phyloP scores from a whole-genome alignment of 163 green algal species.

The Trebouxiophyceae sp. region DNA sequence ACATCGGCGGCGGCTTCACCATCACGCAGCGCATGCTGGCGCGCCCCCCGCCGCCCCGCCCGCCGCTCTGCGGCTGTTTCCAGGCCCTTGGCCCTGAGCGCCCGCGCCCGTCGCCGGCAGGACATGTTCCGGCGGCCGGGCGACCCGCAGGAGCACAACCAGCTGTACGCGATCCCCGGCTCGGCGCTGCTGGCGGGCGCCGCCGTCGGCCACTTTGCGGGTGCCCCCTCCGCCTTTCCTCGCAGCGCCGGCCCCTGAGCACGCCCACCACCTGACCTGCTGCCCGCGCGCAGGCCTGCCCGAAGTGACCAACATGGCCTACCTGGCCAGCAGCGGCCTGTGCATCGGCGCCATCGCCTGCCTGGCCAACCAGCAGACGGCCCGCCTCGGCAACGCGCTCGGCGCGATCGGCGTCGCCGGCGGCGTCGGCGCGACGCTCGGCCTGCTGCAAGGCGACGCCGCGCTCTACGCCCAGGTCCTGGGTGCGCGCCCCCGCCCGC shows the following conservation, averaged over 20 bases:
- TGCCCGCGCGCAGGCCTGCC: conserved; percentile 20
- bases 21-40: conserved; percentile 79
- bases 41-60: too few species aligned
- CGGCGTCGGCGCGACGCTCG: conserved; percentile 62
- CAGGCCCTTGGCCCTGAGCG: too few species aligned
- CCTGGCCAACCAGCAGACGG: conserved; percentile 67
- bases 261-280: neutral
- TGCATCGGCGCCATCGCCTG: conserved; percentile 78
- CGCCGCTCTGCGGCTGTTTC: too few species aligned
- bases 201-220: conserved; percentile 23
- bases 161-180: conserved; percentile 63
- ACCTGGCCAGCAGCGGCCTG: conserved; percentile 46
- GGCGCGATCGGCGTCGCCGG: conserved; percentile 67
- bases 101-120: too few species aligned
- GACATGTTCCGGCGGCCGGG: conserved; percentile 30
- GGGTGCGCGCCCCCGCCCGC: too few species aligned
- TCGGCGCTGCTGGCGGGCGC: conserved; percentile 38
- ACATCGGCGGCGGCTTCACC: conserved; percentile 79
- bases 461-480: conserved; percentile 24
- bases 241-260: too few species aligned
- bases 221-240: too few species aligned
- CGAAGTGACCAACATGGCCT: conserved; percentile 50
- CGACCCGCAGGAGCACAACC: conserved; percentile 69
- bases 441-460: conserved; percentile 16
- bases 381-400: conserved; percentile 67